phyloP scores from a whole-genome alignment of 306 rosid genomes.

The Vigna hirtella region DNA sequence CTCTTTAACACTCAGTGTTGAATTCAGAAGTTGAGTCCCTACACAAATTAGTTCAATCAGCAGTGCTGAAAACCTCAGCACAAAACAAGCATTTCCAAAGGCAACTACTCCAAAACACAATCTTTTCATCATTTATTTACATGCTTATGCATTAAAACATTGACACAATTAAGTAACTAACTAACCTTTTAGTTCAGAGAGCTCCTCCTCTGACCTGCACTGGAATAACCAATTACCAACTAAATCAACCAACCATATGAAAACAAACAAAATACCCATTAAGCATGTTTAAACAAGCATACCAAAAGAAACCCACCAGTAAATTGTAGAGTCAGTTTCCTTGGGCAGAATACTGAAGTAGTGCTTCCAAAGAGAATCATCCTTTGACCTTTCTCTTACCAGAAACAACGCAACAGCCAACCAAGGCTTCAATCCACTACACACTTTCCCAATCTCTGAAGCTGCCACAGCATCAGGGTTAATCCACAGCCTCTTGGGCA shows the following conservation, averaged over 20 bases:
- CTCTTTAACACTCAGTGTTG: slow-evolving; percentile 81
- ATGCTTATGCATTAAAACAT: slow-evolving; percentile 32
- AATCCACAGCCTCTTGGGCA: slow-evolving; percentile 91
- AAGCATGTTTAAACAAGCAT: background rate
- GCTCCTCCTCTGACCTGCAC: slow-evolving; percentile 99
- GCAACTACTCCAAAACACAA: slow-evolving; percentile 10
- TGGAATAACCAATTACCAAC: slow-evolving; percentile 77
- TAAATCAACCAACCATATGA: slow-evolving; percentile 60
- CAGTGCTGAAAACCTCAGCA: background rate
- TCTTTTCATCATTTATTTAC: background rate
- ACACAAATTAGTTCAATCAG: slow-evolving; percentile 47
- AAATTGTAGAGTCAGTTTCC: slow-evolving; percentile 82
- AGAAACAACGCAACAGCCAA: slow-evolving; percentile 80
- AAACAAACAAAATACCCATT: slow-evolving; percentile 6
- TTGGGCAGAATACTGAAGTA: slow-evolving; percentile 76
- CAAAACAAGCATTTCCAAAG: slow-evolving; percentile 12
- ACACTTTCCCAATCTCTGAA: slow-evolving; percentile 81
- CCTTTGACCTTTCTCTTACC: slow-evolving; percentile 68
- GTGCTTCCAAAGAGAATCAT: slow-evolving; percentile 72
- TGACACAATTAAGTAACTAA: slow-evolving; percentile 1
- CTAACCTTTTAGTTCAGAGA: slow-evolving; percentile 84
- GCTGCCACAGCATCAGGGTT: slow-evolving; percentile 90
- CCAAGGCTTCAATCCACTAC: slow-evolving; percentile 91
- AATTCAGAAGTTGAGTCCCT: slow-evolving; percentile 96
- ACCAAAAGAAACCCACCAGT: slow-evolving; percentile 76